These are phyloP conservation scores for Lolium perenne DNA, from an alignment of 176 grass and related monocot species.

Conservation along the genomic window DNA sequence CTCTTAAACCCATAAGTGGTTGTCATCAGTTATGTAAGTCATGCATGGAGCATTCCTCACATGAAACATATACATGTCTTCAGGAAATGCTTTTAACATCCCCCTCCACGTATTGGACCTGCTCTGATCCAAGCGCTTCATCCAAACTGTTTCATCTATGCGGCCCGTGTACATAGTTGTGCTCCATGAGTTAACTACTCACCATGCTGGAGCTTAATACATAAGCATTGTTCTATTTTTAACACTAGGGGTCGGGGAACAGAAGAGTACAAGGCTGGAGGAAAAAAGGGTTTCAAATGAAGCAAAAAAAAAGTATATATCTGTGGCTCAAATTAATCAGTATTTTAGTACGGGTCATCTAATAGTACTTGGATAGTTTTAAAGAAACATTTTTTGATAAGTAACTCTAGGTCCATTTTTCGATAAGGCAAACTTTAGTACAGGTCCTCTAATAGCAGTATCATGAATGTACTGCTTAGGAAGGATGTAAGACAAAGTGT, in stretches of 20 bases:
- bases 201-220: slow-evolving; percentile 14
- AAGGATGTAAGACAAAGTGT: slow-evolving; percentile 8
- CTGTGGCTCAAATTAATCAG: neutral
- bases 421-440: too few relatives aligned
- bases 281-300: slow-evolving; percentile 11
- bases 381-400: neutral
- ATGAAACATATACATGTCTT: neutral
- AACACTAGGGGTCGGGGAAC: neutral
- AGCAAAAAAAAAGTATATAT: neutral
- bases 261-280: neutral
- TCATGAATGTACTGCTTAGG: neutral
- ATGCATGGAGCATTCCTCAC: neutral
- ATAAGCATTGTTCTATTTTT: neutral
- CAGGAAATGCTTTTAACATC: neutral
- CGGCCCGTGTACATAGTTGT: neutral
- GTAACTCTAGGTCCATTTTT: slow-evolving; percentile 18
- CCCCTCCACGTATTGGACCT: neutral
- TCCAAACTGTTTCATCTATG: slow-evolving; percentile 8
- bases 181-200: neutral
- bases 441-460: neutral
- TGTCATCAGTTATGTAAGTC: neutral
- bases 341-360: neutral
- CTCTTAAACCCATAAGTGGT: slow-evolving; percentile 10
- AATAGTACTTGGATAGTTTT: neutral
- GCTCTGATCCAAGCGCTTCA: neutral